A percentile compares a stretch with the other conserved stretches of the same genome.
Evolutionary conservation across 1,284 basidiomycete genomes (phyloP).

Genomic region (Gomphus sp.): DNA sequence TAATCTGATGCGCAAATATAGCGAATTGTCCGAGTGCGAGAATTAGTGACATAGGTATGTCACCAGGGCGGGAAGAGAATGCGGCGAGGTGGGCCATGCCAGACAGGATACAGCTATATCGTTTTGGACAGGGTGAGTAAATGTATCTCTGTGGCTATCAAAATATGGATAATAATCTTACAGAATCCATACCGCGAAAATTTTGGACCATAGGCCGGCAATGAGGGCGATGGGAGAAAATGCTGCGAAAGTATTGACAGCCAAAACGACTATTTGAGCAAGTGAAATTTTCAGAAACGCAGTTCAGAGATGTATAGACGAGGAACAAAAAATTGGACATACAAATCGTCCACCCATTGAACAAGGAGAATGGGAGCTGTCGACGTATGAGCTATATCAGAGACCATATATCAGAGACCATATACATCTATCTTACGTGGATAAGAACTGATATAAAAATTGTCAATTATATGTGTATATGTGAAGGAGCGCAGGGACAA

Average conservation of each 20-base stretch:
- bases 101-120: conserved; percentile 9
- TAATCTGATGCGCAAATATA: conserved; percentile 12
- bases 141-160: background rate
- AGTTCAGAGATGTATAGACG: background rate
- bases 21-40: conserved; percentile 12
- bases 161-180: conserved; percentile 5
- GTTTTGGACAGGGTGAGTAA: background rate
- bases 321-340: background rate
- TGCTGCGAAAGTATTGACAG: conserved; percentile 13
- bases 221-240: conserved; percentile 13
- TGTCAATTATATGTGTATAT: background rate
- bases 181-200: conserved; percentile 16
- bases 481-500: background rate
- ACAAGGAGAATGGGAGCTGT: conserved; percentile 14
- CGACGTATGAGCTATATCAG: background rate
- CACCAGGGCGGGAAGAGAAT: conserved; percentile 12
- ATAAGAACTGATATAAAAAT: conserved; percentile 11
- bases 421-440: conserved; percentile 10
- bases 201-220: conserved; percentile 11
- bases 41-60: conserved; percentile 12
- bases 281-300: background rate
- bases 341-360: conserved; percentile 14
- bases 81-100: conserved; percentile 12
- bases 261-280: conserved; percentile 10
- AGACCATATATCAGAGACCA: background rate